Evolutionary conservation across 2,329 filamentous ascomycete species (phyloP), one percentile per base, ranked within the genome.

Genomic region (Alternaria brassicicola): DNA sequence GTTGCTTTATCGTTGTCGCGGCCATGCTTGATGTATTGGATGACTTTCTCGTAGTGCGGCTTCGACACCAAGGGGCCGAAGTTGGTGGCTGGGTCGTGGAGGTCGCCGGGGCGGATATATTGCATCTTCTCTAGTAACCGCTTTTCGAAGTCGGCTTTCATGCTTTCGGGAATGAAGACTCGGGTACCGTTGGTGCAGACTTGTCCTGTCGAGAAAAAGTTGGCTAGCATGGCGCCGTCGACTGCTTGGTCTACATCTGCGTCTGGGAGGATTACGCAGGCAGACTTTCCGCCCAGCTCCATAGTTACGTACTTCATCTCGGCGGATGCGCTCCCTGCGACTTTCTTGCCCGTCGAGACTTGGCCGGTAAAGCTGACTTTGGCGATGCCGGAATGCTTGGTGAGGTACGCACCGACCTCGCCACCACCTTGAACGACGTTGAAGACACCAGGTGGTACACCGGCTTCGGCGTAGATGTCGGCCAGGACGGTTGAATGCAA

Each of bases 341-440:
- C 92, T 75, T 92, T 94, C 78, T 86, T 86, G 13, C 93, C 92
- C 0, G 92, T 96, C 58, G 86, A 85, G 25, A 96, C 92, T 74
- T 96, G 92, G 17, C 92, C 92, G 0, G 92, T 96, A 80, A 96
- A 96, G 72, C 89, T 92, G 69, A 96, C 91, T 79, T 96, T 96
- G 60, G 90, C 88, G 69, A 96, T 88, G 47, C 78, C 80, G 0
- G 86, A 85, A 74, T 96, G 91, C 3, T 85, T 79, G 2, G 91
- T 91, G 36, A 96, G 82, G 67, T 89, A 88, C 39, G 88, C 88
- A 45, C 92, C 92, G 5, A 92, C 89, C 9, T 89, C 87, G 19
- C 91, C 92, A 43, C 87, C 89, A 52, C 92, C 92, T 72, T 95
- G 90, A 45, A 96, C 85, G 33, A 96, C 89, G 67, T 94, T 96